Conservation (phyloP, 1,284 basidiomycete species). For the Leccinum colubrinum region DNA sequence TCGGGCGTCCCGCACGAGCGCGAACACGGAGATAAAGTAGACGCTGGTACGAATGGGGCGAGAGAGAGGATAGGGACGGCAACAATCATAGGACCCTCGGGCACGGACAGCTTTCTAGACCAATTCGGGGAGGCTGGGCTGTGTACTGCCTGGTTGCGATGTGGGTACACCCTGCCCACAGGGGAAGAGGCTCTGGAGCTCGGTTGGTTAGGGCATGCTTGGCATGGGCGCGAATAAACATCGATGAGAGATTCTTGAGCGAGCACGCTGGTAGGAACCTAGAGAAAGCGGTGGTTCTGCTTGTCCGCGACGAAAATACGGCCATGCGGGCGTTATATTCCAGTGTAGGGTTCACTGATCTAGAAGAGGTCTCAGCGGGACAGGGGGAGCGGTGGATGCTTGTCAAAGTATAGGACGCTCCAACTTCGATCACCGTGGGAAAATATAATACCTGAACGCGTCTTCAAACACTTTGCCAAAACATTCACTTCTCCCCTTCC, state of each 20-base stretch:
- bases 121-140: conserved; percentile 15
- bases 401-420: conserved; percentile 12
- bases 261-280: background rate
- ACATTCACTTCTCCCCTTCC: too few species aligned
- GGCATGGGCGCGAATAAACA: conserved; percentile 23
- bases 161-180: conserved; percentile 37
- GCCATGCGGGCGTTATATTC: conserved; percentile 21
- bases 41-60: background rate
- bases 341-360: conserved; percentile 21
- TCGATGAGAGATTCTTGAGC: conserved; percentile 10
- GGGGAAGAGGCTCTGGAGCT: conserved; percentile 33
- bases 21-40: background rate
- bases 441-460: too few species aligned
- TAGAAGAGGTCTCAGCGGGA: conserved; percentile 6
- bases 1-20: background rate
- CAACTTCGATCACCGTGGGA: too few species aligned
- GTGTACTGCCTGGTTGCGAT: conserved; percentile 31
- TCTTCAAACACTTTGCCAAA: too few species aligned
- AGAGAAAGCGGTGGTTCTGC: conserved; percentile 19
- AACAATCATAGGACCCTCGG: conserved; percentile 29
- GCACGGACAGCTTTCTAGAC: conserved; percentile 12
- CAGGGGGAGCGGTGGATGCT: conserved; percentile 27
- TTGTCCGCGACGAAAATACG: conserved; percentile 17
- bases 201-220: conserved; percentile 20
- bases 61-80: conserved; percentile 34